Conservation (phyloP, 2,329 filamentous ascomycete genomes). For the Bimuria novae-zelandiae region DNA sequence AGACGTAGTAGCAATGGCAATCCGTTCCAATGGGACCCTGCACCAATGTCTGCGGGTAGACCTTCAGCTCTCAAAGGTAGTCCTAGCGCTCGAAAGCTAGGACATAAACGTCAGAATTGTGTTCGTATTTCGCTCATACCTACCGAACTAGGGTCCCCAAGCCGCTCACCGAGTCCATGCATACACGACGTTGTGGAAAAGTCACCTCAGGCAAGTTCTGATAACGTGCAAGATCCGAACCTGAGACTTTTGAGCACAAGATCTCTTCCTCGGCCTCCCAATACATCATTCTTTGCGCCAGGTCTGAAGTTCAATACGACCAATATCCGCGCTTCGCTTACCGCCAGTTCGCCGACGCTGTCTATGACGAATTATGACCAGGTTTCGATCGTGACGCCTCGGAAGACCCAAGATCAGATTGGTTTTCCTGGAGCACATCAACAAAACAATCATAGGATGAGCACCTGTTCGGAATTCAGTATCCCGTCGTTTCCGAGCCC, state of each 20-base stretch:
- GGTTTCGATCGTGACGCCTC: conserved; percentile 23
- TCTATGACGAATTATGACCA: conserved; percentile 42
- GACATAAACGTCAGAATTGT: conserved; percentile 51
- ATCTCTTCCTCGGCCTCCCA: conserved; percentile 33
- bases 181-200: conserved; percentile 48
- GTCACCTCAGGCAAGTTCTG: conserved; percentile 21
- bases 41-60: conserved; percentile 42
- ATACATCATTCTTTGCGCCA: conserved; percentile 39
- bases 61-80: conserved; percentile 52
- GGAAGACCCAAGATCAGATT: conserved; percentile 10
- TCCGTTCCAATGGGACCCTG: conserved; percentile 52
- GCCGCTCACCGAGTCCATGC: conserved; percentile 41
- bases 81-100: conserved; percentile 48
- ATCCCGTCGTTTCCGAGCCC: conserved; percentile 65
- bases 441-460: conserved; percentile 27
- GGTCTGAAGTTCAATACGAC: conserved; percentile 42
- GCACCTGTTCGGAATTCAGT: conserved; percentile 37
- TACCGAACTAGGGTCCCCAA: conserved; percentile 49
- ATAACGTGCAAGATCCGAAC: conserved; percentile 17
- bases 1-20: conserved; percentile 52
- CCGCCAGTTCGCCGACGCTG: conserved; percentile 47
- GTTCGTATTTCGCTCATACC: conserved; percentile 52
- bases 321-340: conserved; percentile 45
- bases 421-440: conserved; percentile 14
- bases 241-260: conserved; percentile 20